Evolutionary conservation across 2,329 filamentous ascomycete species (phyloP).

Genomic region (Lasiodiplodia gonubiensis): DNA sequence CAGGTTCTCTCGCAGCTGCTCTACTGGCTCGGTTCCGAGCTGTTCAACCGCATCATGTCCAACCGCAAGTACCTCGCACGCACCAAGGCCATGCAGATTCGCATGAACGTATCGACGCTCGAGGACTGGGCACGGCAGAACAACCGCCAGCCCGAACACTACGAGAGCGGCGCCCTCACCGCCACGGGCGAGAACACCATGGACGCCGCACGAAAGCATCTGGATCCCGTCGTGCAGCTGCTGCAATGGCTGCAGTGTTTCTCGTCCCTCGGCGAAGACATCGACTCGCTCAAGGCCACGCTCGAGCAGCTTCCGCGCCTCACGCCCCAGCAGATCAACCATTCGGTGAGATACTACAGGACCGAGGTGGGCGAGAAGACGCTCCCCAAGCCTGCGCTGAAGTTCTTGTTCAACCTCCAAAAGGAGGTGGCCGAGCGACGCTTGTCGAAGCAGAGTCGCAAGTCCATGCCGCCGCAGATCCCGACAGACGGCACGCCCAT

Average conservation of each 20-base stretch:
- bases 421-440: conserved; percentile 66
- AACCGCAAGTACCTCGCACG: conserved; percentile 92
- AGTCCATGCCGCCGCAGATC: conserved; percentile 23
- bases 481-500: conserved; percentile 15
- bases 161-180: conserved; percentile 86
- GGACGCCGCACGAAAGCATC: conserved; percentile 80
- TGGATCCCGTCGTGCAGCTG: conserved; percentile 89
- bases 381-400: conserved; percentile 83
- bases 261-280: conserved; percentile 88
- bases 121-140: conserved; percentile 97
- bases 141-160: conserved; percentile 93
- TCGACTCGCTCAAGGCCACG: conserved; percentile 86
- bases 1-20: conserved; percentile 92
- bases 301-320: conserved; percentile 86
- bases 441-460: conserved; percentile 13
- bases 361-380: conserved; percentile 95
- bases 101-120: conserved; percentile 94
- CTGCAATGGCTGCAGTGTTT: conserved; percentile 98
- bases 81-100: conserved; percentile 99
- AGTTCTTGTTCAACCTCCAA: conserved; percentile 81
- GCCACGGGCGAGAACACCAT: conserved; percentile 85
- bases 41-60: conserved; percentile 98
- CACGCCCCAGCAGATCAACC: conserved; percentile 85
- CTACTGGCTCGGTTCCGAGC: conserved; percentile 94
- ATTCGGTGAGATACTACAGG: conserved; percentile 90